A percentile compares a stretch with the other conserved stretches of the same genome.
Evolutionary conservation across 441 rosid species (phyloP).

Genomic region (Melastoma candidum): DNA sequence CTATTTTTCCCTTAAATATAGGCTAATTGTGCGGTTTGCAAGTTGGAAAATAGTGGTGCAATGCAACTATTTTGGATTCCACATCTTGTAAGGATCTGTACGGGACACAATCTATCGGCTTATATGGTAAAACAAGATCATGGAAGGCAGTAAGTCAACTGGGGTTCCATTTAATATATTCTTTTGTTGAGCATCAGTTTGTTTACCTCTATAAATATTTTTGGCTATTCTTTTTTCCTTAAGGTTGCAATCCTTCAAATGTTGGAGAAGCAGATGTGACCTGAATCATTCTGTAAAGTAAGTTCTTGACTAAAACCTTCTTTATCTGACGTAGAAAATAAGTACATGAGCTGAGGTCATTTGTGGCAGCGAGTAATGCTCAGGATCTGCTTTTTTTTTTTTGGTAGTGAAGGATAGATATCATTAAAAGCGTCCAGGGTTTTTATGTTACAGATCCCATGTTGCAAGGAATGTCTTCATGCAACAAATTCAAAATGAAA

Average conservation of each 20-base stretch:
- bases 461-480: too few species aligned
- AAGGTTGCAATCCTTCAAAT: constrained; percentile 97
- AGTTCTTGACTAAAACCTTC: constrained; percentile 14
- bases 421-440: too few species aligned
- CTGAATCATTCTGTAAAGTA: constrained; percentile 92
- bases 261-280: constrained; percentile 99
- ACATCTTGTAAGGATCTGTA: constrained; percentile 81
- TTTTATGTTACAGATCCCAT: too few species aligned
- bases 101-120: constrained; percentile 81
- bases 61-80: constrained; percentile 73
- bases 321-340: background rate
- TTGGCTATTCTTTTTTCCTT: constrained; percentile 6
- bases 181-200: constrained; percentile 1
- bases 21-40: constrained; percentile 96
- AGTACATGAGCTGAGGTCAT: background rate
- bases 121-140: constrained; percentile 85
- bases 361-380: background rate
- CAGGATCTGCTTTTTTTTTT: background rate
- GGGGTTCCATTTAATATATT: constrained; percentile 5
- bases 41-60: constrained; percentile 92
- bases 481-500: too few species aligned
- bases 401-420: too few species aligned
- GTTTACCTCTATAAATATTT: constrained; percentile 9
- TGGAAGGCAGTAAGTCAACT: constrained; percentile 90
- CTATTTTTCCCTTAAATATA: constrained; percentile 23